Percentiles rank a stretch among this genome's conserved stretches.
Conservation (phyloP, 73 alveolate species). For the Breviolum minutum region DNA sequence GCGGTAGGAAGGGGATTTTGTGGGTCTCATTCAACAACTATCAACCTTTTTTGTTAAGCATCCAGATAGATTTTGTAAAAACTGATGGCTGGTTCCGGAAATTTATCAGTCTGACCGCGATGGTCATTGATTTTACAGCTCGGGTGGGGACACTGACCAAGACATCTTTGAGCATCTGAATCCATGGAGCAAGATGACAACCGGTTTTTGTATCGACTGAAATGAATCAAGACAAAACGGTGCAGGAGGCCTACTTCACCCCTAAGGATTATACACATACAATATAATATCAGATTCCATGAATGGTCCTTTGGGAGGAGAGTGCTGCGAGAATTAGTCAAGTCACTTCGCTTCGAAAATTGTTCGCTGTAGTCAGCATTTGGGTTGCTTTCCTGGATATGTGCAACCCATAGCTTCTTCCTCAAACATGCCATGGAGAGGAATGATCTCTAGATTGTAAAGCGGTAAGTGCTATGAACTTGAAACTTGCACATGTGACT, state of each 20-base stretch:
- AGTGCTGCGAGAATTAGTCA: too few species aligned
- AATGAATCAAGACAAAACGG: neutral
- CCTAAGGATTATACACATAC: neutral
- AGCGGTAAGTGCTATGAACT: neutral
- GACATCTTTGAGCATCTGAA: neutral
- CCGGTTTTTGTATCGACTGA: neutral
- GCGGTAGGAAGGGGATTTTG: neutral
- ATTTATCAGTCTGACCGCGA: neutral
- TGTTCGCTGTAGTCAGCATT: too few species aligned
- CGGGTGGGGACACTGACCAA: neutral
- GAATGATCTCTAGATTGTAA: neutral
- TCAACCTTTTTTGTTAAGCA: neutral
- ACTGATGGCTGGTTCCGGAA: neutral
- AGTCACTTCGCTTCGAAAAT: too few species aligned
- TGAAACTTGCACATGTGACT: neutral
- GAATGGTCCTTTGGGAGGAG: too few species aligned
- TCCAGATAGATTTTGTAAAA: neutral
- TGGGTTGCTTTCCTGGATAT: neutral
- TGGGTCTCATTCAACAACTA: neutral
- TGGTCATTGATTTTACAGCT: slow-evolving; percentile 10
- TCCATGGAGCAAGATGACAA: neutral
- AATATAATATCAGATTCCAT: too few species aligned
- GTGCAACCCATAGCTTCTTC: neutral
- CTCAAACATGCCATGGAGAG: neutral
- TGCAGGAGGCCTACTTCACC: neutral